A percentile compares a stretch with the other conserved stretches of the same genome.
Evolutionary conservation across 202 grass and related monocot species (phyloP).

Genomic region (Digitaria exilis): DNA sequence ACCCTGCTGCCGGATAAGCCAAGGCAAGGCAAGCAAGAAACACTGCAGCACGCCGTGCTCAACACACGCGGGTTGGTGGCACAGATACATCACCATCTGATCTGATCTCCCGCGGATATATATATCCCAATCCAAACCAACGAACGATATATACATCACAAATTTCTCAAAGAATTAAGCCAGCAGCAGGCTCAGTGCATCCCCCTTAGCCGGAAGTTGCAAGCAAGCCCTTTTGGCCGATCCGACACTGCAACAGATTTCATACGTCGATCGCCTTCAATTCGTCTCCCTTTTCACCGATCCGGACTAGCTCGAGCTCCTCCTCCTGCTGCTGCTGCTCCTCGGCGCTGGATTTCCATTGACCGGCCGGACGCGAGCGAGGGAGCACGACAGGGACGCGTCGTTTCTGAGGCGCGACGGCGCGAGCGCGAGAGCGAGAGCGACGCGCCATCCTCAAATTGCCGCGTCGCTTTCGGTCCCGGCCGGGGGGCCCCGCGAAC

Average conservation of each 20-base stretch:
- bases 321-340: background rate
- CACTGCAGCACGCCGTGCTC: background rate
- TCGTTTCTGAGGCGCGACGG: background rate
- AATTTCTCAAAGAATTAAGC: too few relatives aligned
- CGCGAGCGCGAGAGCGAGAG: background rate
- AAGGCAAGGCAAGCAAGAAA: background rate
- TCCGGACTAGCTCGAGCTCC: background rate
- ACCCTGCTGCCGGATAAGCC: background rate
- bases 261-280: background rate
- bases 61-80: background rate
- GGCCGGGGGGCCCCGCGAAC: too few relatives aligned
- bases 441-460: background rate
- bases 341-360: background rate
- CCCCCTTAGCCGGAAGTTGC: too few relatives aligned
- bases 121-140: background rate
- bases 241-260: background rate
- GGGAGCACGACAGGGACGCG: background rate
- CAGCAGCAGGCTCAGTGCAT: background rate
- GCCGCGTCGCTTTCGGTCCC: slow-evolving; percentile 26
- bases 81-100: background rate
- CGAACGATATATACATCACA: background rate
- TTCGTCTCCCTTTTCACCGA: background rate
- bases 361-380: background rate
- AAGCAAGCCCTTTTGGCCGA: background rate
- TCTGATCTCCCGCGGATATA: background rate